Base-by-base conservation (phyloP, 495 filamentous ascomycete species). In the Eremomyces bilateralis region DNA sequence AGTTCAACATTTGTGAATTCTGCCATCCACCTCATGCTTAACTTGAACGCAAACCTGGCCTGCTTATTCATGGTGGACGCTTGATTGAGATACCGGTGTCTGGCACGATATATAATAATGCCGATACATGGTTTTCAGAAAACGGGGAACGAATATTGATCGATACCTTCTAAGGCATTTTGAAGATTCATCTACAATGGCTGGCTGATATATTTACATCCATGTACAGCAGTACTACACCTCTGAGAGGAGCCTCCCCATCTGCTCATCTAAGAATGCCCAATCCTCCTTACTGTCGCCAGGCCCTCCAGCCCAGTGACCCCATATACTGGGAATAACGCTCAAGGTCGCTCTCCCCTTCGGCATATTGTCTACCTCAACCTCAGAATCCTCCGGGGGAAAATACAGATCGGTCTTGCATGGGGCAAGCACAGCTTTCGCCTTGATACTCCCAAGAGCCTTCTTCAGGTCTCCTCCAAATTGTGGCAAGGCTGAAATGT, bases 331-430 rank as follows among this genome's bases (percentile, higher is more conserved):
- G 15, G 70, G 71, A 37, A 76, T 68, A 1, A 61, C 41, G 11
- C 54, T 54, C 33, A 72, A 50, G 36, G 62, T 57, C 6, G 73
- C 74, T 37, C 75, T 48, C 0, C 69, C 71, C 1, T 63, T 55
- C 21, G 49, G 56, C 73, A 78, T 77, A 35, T 63, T 65, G 27
- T 54, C 53, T 21, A 77, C 70, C 43, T 80, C 74, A 43, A 68
- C 69, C 40, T 71, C 64, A 0, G 72, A 76, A 36, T 80, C 73
- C 42, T 78, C 71, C 1, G 73, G 69, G 57, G 75, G 71, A 48
- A 81, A 81, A 45, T 81, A 81, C 3, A 79, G 54, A 46, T 81
- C 76, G 0, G 73, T 78, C 46, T 76, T 64, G 4, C 53, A 48
- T 1, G 75, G 74, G 4, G 79, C 43, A 5, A 79, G 68, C 18